phyloP scores from a whole-genome alignment of 192 early-diverging fungal genomes.

The Linnemannia elongata region DNA sequence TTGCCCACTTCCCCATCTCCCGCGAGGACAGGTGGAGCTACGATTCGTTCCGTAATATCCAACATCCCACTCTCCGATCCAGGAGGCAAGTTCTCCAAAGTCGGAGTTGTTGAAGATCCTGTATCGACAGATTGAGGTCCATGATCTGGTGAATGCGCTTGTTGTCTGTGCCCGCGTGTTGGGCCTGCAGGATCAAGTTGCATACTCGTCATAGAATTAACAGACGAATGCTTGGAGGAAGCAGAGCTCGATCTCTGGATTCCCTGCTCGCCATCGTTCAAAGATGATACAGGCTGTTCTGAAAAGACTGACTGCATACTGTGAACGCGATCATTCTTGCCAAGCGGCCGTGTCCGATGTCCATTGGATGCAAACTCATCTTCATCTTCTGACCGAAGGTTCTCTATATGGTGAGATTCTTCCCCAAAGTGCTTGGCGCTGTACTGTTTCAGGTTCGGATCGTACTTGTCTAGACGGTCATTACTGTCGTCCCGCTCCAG shows the following conservation, averaged over 20 bases:
- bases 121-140: not conserved
- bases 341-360: not conserved
- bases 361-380: slow-evolving; percentile 13
- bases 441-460: slow-evolving; percentile 10
- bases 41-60: slow-evolving; percentile 40
- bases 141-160: not conserved
- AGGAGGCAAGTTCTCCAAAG: not conserved
- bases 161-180: not conserved
- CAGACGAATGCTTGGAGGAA: not conserved
- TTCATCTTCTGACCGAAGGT: slow-evolving; percentile 37
- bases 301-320: slow-evolving; percentile 28
- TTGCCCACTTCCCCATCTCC: not conserved
- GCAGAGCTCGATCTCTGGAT: slow-evolving; percentile 7
- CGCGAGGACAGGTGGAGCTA: slow-evolving; percentile 2
- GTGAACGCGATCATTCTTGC: slow-evolving; percentile 3
- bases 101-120: not conserved
- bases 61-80: slow-evolving; percentile 3
- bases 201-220: not conserved
- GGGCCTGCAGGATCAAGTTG: not conserved
- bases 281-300: slow-evolving; percentile 8
- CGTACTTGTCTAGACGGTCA: slow-evolving; percentile 6
- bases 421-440: not conserved
- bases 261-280: not conserved
- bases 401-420: slow-evolving; percentile 20
- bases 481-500: slow-evolving; percentile 11